Conservation (phyloP, 371 early-diverging fungal species). For the Smittium mucronatum region DNA sequence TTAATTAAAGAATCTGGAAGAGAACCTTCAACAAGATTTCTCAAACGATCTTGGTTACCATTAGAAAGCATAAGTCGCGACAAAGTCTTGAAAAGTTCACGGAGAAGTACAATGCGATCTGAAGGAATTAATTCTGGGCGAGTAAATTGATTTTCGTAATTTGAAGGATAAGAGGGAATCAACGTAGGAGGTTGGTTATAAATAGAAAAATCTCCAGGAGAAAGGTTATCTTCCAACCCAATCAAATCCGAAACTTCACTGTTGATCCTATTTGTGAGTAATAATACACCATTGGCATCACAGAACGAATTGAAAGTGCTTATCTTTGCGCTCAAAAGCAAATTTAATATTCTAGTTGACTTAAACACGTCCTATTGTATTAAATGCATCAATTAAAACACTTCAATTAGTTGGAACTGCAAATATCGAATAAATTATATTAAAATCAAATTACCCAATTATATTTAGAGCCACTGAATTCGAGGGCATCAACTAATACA, state of each 20-base stretch:
- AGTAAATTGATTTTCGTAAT: constrained; percentile 22
- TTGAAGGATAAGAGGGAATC: constrained; percentile 19
- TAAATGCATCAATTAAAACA: no score
- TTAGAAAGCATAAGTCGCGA: constrained; percentile 86
- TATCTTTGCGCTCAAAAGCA: constrained; percentile 58
- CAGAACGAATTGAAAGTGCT: constrained; percentile 68
- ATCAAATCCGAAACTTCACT: constrained; percentile 41
- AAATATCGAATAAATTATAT: not conserved
- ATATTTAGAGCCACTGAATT: not conserved
- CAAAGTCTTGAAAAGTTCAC: constrained; percentile 80
- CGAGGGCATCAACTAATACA: constrained; percentile 37
- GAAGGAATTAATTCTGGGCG: constrained; percentile 27
- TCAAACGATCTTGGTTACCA: constrained; percentile 74
- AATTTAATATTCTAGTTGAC: constrained; percentile 62
- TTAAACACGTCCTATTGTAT: constrained; percentile 31
- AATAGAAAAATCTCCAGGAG: constrained; percentile 18
- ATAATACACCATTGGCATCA: constrained; percentile 64
- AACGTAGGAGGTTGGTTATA: constrained; percentile 16
- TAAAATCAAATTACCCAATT: not conserved
- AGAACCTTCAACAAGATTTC: constrained; percentile 85
- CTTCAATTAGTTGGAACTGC: not conserved
- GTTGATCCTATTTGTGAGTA: constrained; percentile 55
- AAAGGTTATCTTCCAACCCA: constrained; percentile 20
- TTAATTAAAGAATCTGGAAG: constrained; percentile 58
- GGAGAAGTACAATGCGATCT: constrained; percentile 40